Percentiles rank a stretch among this genome's conserved stretches.
These are phyloP conservation scores for Elsinoe necatrix DNA, from an alignment of 2,329 filamentous ascomycete species.

Conservation along the genomic window DNA sequence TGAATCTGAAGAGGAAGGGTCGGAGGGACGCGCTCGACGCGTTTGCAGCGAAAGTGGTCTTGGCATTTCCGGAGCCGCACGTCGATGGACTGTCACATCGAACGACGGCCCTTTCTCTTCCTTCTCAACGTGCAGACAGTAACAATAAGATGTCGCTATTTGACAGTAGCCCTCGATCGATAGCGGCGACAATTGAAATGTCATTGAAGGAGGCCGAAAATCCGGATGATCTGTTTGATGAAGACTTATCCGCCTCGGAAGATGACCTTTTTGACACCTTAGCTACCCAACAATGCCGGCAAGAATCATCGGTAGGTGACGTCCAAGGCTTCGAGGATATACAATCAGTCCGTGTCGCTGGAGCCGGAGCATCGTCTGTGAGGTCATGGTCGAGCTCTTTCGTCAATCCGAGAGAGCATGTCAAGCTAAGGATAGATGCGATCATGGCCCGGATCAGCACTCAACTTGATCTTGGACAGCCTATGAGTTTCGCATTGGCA, in stretches of 20 bases:
- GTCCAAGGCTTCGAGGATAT: neutral
- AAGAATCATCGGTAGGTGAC: neutral
- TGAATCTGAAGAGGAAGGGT: neutral
- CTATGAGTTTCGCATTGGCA: neutral
- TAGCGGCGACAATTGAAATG: neutral
- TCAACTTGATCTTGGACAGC: neutral
- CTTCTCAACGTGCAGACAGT: neutral
- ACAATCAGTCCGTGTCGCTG: neutral
- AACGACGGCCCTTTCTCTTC: neutral
- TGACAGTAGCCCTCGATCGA: neutral
- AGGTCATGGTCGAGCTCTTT: neutral
- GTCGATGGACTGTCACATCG: neutral
- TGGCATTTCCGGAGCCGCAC: neutral
- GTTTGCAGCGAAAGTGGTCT: constrained; percentile 7
- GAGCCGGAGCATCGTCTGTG: too few relatives aligned
- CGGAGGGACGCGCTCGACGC: neutral
- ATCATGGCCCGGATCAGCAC: neutral
- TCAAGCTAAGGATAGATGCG: neutral
- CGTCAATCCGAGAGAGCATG: neutral
- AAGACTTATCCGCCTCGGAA: neutral
- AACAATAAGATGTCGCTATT: neutral
- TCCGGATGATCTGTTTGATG: neutral
- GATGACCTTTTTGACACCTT: neutral
- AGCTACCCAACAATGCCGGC: neutral
- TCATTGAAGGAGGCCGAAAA: too few relatives aligned